These are phyloP conservation scores for Macrolepiota albuminosa DNA, from an alignment of 768 basidiomycete species.

Conservation along the genomic window DNA sequence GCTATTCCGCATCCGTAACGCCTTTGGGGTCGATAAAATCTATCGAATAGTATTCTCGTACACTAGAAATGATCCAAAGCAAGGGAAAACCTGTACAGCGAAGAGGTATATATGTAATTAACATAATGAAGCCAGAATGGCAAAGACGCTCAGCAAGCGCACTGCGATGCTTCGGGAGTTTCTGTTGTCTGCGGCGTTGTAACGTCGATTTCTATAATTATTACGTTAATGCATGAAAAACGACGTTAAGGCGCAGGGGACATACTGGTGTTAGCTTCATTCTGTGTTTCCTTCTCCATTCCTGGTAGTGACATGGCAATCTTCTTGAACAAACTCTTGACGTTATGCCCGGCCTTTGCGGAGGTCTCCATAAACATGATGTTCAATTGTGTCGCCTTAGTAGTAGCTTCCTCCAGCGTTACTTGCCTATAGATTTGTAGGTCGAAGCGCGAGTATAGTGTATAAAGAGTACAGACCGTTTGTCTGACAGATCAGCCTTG, in stretches of 20 bases:
- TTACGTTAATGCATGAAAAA: constrained; percentile 7
- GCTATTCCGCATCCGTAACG: not conserved
- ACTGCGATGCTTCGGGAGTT: constrained; percentile 83
- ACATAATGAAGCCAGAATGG: constrained; percentile 12
- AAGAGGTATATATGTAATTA: constrained; percentile 17
- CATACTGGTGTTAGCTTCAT: constrained; percentile 52
- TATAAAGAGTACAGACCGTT: constrained; percentile 59
- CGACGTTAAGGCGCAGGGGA: constrained; percentile 5
- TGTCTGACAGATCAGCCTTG: constrained; percentile 98
- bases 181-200: constrained; percentile 63
- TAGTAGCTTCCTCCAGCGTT: constrained; percentile 95
- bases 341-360: constrained; percentile 98
- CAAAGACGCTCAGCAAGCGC: constrained; percentile 57
- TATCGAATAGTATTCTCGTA: constrained; percentile 16
- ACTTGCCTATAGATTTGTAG: constrained; percentile 70
- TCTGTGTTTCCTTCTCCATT: constrained; percentile 79
- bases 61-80: constrained; percentile 17
- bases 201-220: constrained; percentile 80
- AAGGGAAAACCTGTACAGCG: constrained; percentile 6
- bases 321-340: constrained; percentile 98
- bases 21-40: not conserved
- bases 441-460: constrained; percentile 6
- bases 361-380: constrained; percentile 99
- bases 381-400: constrained; percentile 82
- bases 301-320: constrained; percentile 98